A percentile compares a stretch with the other conserved stretches of the same genome.
phyloP scores from a whole-genome alignment of 2,329 filamentous ascomycete genomes.

The Aureobasidium pullulans region DNA sequence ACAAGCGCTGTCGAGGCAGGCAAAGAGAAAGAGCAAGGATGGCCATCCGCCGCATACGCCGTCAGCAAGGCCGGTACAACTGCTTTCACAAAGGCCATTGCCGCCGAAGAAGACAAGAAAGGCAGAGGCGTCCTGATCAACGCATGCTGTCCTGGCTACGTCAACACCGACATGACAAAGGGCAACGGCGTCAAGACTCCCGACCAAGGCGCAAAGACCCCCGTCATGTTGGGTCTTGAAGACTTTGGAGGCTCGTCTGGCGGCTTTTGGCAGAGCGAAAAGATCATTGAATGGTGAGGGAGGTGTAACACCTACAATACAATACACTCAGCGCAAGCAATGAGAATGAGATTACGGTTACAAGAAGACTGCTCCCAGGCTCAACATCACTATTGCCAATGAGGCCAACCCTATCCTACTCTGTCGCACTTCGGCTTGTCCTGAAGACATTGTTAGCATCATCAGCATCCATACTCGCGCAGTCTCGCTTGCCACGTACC shows the following conservation, averaged over 20 bases:
- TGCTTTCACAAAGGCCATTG: conserved; percentile 29
- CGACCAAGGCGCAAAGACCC: conserved; percentile 29
- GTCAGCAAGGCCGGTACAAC: conserved; percentile 33
- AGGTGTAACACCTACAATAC: background rate
- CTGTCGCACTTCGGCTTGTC: too few species aligned
- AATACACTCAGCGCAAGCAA: background rate
- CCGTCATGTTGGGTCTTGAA: conserved; percentile 28
- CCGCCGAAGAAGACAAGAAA: conserved; percentile 22
- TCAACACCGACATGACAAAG: conserved; percentile 32
- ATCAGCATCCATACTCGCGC: too few species aligned
- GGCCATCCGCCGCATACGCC: conserved; percentile 44
- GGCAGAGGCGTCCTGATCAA: conserved; percentile 26
- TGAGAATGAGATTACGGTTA: background rate
- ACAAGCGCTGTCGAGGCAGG: conserved; percentile 38
- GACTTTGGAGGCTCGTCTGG: conserved; percentile 28
- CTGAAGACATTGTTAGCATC: too few species aligned
- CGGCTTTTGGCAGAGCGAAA: conserved; percentile 29
- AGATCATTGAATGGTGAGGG: conserved; percentile 25
- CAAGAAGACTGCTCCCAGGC: too few species aligned
- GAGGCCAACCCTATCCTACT: too few species aligned
- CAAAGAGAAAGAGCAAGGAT: conserved; percentile 41
- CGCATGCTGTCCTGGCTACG: conserved; percentile 30
- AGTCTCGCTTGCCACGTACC: background rate
- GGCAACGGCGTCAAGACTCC: conserved; percentile 28
- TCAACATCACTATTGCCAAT: too few species aligned